Conservation (phyloP, 805 yeast species). For the Suhomyces sp. region DNA sequence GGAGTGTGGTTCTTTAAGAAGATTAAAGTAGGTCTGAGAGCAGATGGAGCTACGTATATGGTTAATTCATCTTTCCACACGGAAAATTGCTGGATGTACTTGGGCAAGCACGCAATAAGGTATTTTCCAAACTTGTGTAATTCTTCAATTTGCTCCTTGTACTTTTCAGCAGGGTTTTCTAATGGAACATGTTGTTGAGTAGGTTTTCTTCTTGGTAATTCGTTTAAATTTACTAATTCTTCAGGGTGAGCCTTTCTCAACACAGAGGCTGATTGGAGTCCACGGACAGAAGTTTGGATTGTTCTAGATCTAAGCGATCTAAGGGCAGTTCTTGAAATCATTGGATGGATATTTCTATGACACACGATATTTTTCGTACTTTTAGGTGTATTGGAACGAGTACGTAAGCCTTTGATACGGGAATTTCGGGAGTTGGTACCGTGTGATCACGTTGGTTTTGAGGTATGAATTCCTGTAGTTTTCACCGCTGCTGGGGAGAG, state of each 20-base stretch:
- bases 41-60: constrained; percentile 71
- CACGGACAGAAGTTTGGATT: constrained; percentile 5
- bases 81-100: constrained; percentile 75
- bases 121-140: constrained; percentile 81
- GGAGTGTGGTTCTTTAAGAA: constrained; percentile 78
- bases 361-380: no score
- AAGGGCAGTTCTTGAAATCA: constrained; percentile 9
- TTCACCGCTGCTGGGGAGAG: no score
- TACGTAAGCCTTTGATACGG: no score
- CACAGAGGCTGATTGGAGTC: constrained; percentile 1
- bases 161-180: constrained; percentile 77
- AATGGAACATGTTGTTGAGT: constrained; percentile 45
- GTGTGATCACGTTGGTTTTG: no score
- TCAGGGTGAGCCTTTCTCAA: constrained; percentile 9
- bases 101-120: constrained; percentile 75
- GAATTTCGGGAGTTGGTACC: no score
- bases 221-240: constrained; percentile 35
- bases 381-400: no score
- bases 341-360: no score
- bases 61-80: constrained; percentile 91
- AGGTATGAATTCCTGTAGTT: no score
- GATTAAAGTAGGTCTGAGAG: constrained; percentile 65
- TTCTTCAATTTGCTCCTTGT: constrained; percentile 63
- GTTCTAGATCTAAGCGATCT: constrained; percentile 8
- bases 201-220: constrained; percentile 39